phyloP scores from a whole-genome alignment of 164 flowering plant species.

The Vitis rupestris region DNA sequence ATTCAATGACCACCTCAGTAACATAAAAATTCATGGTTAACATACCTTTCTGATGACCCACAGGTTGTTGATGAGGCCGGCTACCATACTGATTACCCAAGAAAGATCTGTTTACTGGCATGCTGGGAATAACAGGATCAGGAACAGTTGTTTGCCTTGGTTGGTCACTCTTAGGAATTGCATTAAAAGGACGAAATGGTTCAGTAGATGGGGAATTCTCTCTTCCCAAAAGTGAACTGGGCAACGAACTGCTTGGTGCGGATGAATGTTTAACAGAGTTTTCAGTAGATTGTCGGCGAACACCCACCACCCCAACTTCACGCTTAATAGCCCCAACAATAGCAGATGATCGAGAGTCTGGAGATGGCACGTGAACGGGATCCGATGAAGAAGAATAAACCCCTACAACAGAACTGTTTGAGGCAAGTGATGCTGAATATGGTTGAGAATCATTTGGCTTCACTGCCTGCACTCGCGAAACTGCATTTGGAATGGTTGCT shows the following conservation, averaged over 20 bases:
- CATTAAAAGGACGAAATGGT: conserved; percentile 34
- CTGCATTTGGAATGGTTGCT: conserved; percentile 25
- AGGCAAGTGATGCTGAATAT: conserved; percentile 35
- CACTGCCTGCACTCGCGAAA: conserved; percentile 27
- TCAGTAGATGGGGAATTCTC: conserved; percentile 39
- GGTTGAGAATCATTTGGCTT: conserved; percentile 37
- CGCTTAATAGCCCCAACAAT: conserved; percentile 85
- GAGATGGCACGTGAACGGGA: conserved; percentile 96
- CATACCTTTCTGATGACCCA: conserved; percentile 82
- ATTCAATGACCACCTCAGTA: neutral
- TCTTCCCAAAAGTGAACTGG: conserved; percentile 36
- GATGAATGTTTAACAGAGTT: conserved; percentile 43
- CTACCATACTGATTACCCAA: conserved; percentile 44
- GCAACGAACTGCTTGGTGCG: conserved; percentile 38
- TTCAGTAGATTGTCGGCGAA: conserved; percentile 57
- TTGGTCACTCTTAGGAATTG: conserved; percentile 47
- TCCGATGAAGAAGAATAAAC: conserved; percentile 87
- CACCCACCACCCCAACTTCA: conserved; percentile 93
- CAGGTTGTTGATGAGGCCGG: conserved; percentile 56
- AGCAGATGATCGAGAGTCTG: conserved; percentile 69
- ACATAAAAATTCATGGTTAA: neutral
- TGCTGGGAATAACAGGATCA: conserved; percentile 37
- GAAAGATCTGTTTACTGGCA: conserved; percentile 41
- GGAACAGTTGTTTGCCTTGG: conserved; percentile 30
- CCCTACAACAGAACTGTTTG: conserved; percentile 68